Percentiles rank a stretch among this genome's conserved stretches.
Evolutionary conservation across 495 filamentous ascomycete genomes (phyloP).

Genomic region (Talaromyces wortmannii): DNA sequence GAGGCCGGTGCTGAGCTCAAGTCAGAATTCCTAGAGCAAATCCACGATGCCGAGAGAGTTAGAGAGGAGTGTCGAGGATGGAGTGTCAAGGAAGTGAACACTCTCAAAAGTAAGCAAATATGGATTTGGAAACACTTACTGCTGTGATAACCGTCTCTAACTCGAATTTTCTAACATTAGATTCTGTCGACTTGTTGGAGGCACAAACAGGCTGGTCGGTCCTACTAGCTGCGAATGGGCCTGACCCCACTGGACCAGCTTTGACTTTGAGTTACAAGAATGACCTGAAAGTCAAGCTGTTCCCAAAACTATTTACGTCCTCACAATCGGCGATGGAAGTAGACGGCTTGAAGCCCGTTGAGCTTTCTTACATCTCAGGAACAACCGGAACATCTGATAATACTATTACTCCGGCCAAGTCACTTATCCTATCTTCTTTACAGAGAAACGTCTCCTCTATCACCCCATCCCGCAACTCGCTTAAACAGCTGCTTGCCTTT

Average conservation of each 20-base stretch:
- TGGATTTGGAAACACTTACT: neutral
- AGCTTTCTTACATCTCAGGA: constrained; percentile 16
- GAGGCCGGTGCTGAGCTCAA: constrained; percentile 56
- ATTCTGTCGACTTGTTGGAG: constrained; percentile 62
- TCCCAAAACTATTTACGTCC: constrained; percentile 50
- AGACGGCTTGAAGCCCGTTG: constrained; percentile 17
- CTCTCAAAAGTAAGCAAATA: constrained; percentile 55
- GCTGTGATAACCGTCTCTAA: neutral
- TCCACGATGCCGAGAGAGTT: constrained; percentile 75
- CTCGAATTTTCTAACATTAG: constrained; percentile 26
- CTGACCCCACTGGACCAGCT: constrained; percentile 34
- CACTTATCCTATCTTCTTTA: constrained; percentile 32
- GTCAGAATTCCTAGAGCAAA: constrained; percentile 61
- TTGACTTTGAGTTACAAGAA: constrained; percentile 73
- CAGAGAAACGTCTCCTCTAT: constrained; percentile 23
- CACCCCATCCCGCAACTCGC: constrained; percentile 20
- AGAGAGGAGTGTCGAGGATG: constrained; percentile 85
- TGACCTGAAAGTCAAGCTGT: constrained; percentile 72
- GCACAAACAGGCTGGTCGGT: constrained; percentile 70
- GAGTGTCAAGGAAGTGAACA: constrained; percentile 69
- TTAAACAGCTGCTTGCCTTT: constrained; percentile 30
- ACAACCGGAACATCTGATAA: constrained; percentile 8
- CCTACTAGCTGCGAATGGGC: constrained; percentile 45
- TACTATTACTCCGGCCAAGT: constrained; percentile 22
- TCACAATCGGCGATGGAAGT: constrained; percentile 7